phyloP scores from a whole-genome alignment of 768 basidiomycete genomes.

The Psilocybe cubensis region DNA sequence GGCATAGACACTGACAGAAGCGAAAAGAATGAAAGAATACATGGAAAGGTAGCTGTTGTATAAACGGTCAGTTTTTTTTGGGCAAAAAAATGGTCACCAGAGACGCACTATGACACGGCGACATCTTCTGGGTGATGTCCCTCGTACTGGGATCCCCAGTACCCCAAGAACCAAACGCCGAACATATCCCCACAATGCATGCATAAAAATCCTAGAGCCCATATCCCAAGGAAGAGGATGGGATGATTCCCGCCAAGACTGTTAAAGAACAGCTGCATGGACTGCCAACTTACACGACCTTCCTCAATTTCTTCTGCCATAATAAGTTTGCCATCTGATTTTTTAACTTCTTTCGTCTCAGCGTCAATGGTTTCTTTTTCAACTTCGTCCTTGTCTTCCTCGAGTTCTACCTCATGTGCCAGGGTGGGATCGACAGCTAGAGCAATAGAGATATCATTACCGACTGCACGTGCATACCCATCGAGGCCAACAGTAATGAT shows the following conservation, averaged over 20 bases:
- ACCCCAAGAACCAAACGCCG: conserved; percentile 49
- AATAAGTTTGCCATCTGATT: conserved; percentile 40
- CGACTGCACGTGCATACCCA: conserved; percentile 48
- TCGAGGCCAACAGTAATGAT: conserved; percentile 59
- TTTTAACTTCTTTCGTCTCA: conserved; percentile 26
- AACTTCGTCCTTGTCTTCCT: conserved; percentile 20
- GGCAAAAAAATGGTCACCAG: neutral
- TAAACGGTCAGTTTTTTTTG: neutral
- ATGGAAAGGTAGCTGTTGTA: conserved; percentile 47
- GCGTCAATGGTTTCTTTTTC: conserved; percentile 33
- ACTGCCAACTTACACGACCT: conserved; percentile 29
- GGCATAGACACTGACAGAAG: conserved; percentile 30
- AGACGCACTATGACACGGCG: conserved; percentile 37
- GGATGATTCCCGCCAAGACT: conserved; percentile 41
- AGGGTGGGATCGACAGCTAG: conserved; percentile 41
- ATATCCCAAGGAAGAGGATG: conserved; percentile 34
- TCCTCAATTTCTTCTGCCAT: conserved; percentile 64
- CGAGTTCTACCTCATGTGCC: conserved; percentile 31
- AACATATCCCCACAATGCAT: conserved; percentile 29
- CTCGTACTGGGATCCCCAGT: conserved; percentile 52
- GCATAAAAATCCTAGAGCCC: conserved; percentile 27
- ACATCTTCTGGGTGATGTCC: conserved; percentile 34
- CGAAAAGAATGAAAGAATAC: conserved; percentile 19
- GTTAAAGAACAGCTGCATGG: conserved; percentile 40
- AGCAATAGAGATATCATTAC: conserved; percentile 50